Evolutionary conservation across 164 flowering plant genomes (phyloP).

Genomic region (Platanus orientalis): DNA sequence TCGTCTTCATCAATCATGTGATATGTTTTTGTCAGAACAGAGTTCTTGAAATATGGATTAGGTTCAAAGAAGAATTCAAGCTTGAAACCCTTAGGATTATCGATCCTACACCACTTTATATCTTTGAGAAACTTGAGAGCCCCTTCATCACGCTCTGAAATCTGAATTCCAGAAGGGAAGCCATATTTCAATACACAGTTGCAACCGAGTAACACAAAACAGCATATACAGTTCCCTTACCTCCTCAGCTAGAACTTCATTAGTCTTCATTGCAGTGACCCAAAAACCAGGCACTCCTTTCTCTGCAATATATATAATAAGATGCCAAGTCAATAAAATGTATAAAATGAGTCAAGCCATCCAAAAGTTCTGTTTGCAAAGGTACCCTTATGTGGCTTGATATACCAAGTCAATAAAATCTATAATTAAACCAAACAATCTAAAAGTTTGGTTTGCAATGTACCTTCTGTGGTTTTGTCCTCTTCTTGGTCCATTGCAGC

Average conservation of each 20-base stretch:
- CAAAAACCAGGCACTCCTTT: constrained; percentile 41
- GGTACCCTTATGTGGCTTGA: too few relatives aligned
- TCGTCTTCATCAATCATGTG: constrained; percentile 51
- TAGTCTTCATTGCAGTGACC: constrained; percentile 39
- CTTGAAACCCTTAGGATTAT: constrained; percentile 46
- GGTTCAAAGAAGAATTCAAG: constrained; percentile 45
- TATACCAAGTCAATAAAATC: too few relatives aligned
- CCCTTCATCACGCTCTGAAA: constrained; percentile 37
- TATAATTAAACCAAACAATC: neutral
- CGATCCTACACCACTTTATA: constrained; percentile 39
- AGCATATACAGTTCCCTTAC: constrained; percentile 7
- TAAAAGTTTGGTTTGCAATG: too few relatives aligned
- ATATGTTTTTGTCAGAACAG: constrained; percentile 40
- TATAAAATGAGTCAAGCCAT: neutral
- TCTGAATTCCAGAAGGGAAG: constrained; percentile 14
- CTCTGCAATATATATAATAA: constrained; percentile 14
- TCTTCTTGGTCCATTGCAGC: constrained; percentile 32
- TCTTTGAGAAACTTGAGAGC: constrained; percentile 39
- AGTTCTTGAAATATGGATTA: constrained; percentile 39
- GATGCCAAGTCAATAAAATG: neutral
- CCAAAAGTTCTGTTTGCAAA: too few relatives aligned
- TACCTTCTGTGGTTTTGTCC: constrained; percentile 41
- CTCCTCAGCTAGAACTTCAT: constrained; percentile 36
- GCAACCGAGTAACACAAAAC: neutral
- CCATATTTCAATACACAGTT: neutral